Evolutionary conservation across 352 stramenopile genomes (phyloP).

Genomic region (Lagenidium giganteum): DNA sequence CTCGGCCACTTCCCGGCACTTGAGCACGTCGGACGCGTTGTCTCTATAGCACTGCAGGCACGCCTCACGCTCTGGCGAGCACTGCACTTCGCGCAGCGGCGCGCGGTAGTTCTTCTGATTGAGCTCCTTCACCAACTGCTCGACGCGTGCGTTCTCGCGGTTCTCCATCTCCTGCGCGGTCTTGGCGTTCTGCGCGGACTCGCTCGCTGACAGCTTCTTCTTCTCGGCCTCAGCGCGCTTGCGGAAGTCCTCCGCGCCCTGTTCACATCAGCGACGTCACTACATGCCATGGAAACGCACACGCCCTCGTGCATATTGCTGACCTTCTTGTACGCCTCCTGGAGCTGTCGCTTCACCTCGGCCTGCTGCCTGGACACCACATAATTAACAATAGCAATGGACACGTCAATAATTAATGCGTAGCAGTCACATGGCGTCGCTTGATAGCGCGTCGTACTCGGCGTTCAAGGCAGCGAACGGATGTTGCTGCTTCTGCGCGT

Average conservation of each 20-base stretch:
- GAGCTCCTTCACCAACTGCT: slow-evolving; percentile 72
- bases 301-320: no score
- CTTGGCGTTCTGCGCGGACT: slow-evolving; percentile 46
- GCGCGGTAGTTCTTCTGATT: slow-evolving; percentile 83
- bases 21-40: slow-evolving; percentile 70
- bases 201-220: slow-evolving; percentile 18
- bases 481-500: slow-evolving; percentile 5
- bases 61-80: slow-evolving; percentile 64
- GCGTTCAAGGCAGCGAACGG: slow-evolving; percentile 20
- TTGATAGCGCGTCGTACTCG: slow-evolving; percentile 27
- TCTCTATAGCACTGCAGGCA: slow-evolving; percentile 86
- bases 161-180: slow-evolving; percentile 66
- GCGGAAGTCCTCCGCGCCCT: slow-evolving; percentile 68
- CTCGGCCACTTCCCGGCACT: slow-evolving; percentile 84
- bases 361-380: slow-evolving; percentile 37
- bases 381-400: background rate
- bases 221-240: slow-evolving; percentile 53
- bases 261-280: background rate
- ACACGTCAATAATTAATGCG: background rate
- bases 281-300: background rate
- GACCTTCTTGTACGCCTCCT: slow-evolving; percentile 78
- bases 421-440: background rate
- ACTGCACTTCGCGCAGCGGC: slow-evolving; percentile 78
- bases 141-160: slow-evolving; percentile 56
- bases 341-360: slow-evolving; percentile 65